Percentiles rank a stretch among this genome's conserved stretches.
Evolutionary conservation across 2,329 filamentous ascomycete genomes (phyloP).

Genomic region (Penicillium sp.): DNA sequence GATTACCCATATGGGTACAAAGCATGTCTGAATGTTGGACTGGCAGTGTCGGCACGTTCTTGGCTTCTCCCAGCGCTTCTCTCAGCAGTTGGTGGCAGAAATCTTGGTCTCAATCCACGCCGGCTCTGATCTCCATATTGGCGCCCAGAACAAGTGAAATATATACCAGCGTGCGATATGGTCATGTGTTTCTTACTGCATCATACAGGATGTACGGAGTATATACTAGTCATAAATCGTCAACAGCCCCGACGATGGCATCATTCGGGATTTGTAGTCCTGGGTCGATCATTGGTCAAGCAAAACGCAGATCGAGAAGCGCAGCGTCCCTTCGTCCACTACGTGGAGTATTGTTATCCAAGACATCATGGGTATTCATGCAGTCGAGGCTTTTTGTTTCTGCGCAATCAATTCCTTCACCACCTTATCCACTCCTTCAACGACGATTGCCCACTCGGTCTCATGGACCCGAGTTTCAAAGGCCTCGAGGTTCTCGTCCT

Average conservation of each 20-base stretch:
- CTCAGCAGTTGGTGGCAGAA: background rate
- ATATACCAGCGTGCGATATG: background rate
- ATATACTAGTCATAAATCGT: slow-evolving; percentile 23
- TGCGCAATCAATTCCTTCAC: slow-evolving; percentile 32
- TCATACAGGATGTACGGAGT: slow-evolving; percentile 12
- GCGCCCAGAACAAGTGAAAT: background rate
- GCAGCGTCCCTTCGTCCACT: background rate
- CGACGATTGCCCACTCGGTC: slow-evolving; percentile 74
- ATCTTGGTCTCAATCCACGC: background rate
- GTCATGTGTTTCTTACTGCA: slow-evolving; percentile 7
- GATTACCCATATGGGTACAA: background rate
- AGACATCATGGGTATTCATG: slow-evolving; percentile 1
- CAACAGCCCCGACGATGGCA: slow-evolving; percentile 11
- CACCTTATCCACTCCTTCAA: slow-evolving; percentile 60
- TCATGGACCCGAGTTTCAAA: slow-evolving; percentile 72
- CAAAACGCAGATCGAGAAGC: background rate
- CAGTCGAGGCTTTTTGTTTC: slow-evolving; percentile 13
- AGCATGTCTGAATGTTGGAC: background rate
- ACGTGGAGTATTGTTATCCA: background rate
- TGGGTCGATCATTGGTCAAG: background rate
- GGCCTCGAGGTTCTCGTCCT: slow-evolving; percentile 62
- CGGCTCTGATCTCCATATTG: background rate
- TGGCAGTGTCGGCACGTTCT: background rate
- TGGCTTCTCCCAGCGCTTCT: background rate
- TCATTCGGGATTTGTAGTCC: slow-evolving; percentile 1